A percentile compares a stretch with the other conserved stretches of the same genome.
phyloP scores from a whole-genome alignment of 2,329 filamentous ascomycete genomes.

The Corniculantispora saksenae region DNA sequence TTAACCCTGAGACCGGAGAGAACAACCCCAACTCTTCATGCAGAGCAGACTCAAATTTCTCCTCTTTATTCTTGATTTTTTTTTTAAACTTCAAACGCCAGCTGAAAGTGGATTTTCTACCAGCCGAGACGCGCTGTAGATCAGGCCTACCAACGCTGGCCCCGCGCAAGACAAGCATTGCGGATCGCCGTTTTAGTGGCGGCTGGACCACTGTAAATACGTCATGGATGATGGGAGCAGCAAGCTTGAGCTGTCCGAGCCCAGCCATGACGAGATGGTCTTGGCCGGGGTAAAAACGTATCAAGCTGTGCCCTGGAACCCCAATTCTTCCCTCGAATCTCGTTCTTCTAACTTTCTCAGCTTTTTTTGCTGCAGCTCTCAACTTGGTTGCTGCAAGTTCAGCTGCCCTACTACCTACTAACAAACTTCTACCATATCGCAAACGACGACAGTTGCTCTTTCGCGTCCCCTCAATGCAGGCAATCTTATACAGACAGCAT shows the following conservation, averaged over 20 bases:
- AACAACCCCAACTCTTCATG: too few species aligned
- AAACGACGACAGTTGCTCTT: not conserved
- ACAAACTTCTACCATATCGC: not conserved
- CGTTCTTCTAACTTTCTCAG: too few species aligned
- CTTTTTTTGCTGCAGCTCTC: not conserved
- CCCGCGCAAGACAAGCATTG: conserved; percentile 1
- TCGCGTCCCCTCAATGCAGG: not conserved
- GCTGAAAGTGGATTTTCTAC: not conserved
- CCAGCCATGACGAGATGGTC: not conserved
- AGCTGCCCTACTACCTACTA: not conserved
- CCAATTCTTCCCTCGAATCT: not conserved
- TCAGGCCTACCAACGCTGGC: not conserved
- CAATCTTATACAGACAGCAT: not conserved
- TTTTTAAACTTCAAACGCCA: not conserved
- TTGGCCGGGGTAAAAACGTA: too few species aligned
- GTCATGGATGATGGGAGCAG: conserved; percentile 15
- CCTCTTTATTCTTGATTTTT: too few species aligned
- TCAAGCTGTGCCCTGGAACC: too few species aligned
- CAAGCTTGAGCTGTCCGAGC: conserved; percentile 4
- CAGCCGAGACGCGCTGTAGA: not conserved
- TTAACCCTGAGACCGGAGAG: too few species aligned
- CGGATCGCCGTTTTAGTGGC: conserved; percentile 11
- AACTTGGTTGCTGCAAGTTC: not conserved
- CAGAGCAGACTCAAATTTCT: too few species aligned
- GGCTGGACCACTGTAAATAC: conserved; percentile 12